Conservation (phyloP, 768 basidiomycete genomes). For the Termitomyces titanicus region DNA sequence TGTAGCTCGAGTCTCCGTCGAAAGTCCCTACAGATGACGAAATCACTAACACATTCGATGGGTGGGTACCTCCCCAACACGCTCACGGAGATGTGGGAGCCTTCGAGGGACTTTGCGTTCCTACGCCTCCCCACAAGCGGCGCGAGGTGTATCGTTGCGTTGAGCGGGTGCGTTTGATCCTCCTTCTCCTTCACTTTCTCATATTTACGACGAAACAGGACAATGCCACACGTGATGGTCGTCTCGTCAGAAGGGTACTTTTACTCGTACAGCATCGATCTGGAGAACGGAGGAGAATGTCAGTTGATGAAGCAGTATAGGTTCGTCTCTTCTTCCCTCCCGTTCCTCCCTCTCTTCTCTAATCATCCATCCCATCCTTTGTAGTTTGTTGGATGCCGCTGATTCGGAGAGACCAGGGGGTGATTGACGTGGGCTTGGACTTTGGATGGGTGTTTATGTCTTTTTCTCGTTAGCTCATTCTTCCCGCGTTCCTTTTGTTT, state of each 20-base stretch:
- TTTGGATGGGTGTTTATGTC: no score
- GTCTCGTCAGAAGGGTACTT: constrained; percentile 94
- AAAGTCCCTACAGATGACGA: constrained; percentile 72
- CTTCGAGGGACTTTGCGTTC: constrained; percentile 90
- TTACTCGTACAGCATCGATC: constrained; percentile 92
- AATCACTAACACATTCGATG: constrained; percentile 70
- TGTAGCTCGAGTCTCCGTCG: constrained; percentile 55
- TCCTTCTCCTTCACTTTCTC: not conserved
- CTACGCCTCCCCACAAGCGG: constrained; percentile 77
- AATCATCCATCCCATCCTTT: no score
- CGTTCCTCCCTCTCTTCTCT: no score
- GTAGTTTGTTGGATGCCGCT: not conserved
- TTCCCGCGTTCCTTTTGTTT: no score
- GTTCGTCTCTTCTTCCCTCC: constrained; percentile 25
- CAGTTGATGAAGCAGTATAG: constrained; percentile 92
- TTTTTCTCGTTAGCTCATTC: no score
- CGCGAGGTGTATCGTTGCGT: constrained; percentile 80
- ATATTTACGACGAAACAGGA: constrained; percentile 38
- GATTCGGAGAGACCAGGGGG: not conserved
- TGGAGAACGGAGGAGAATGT: constrained; percentile 96
- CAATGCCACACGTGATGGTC: constrained; percentile 96
- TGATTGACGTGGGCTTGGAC: not conserved
- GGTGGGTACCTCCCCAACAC: constrained; percentile 87
- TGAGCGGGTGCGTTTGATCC: constrained; percentile 67
- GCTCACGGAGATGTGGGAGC: constrained; percentile 96